phyloP scores from a whole-genome alignment of 108 stramenopile species.

The Aurantiochytrium sp. region DNA sequence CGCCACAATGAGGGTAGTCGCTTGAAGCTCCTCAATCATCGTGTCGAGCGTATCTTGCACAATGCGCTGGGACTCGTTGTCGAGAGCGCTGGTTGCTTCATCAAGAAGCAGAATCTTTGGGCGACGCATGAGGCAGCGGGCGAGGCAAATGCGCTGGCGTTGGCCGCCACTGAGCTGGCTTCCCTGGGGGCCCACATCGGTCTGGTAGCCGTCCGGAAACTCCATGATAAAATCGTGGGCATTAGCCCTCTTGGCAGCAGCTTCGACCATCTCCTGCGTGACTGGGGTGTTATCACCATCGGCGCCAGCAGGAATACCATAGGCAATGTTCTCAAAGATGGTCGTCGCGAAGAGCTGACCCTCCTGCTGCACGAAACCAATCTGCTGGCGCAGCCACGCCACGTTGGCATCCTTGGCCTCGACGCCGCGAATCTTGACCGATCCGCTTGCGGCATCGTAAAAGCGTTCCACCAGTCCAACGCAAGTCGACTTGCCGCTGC shows the following conservation, averaged over 20 bases:
- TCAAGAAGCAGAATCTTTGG: conserved; percentile 69
- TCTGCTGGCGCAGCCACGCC: conserved; percentile 50
- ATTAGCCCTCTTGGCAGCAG: conserved; percentile 50
- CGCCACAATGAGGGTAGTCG: conserved; percentile 42
- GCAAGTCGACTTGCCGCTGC: conserved; percentile 63
- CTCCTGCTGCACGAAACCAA: conserved; percentile 71
- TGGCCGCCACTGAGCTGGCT: conserved; percentile 17
- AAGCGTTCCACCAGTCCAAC: conserved; percentile 51
- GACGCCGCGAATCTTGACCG: conserved; percentile 25
- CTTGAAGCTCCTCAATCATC: not conserved
- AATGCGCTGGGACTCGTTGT: conserved; percentile 37
- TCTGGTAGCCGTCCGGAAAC: conserved; percentile 62
- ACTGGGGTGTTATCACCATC: not conserved
- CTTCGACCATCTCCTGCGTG: conserved; percentile 50
- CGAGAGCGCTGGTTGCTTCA: conserved; percentile 64
- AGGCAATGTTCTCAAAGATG: conserved; percentile 66
- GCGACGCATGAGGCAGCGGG: conserved; percentile 60
- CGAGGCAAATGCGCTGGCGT: conserved; percentile 37
- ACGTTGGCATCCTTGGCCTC: conserved; percentile 30
- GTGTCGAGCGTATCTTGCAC: conserved; percentile 39
- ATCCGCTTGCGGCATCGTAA: conserved; percentile 37
- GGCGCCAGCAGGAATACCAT: conserved; percentile 32
- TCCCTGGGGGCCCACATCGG: conserved; percentile 54
- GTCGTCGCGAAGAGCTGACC: conserved; percentile 66
- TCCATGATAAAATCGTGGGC: conserved; percentile 60